A percentile compares a stretch with the other conserved stretches of the same genome.
Conservation (phyloP, 2,329 filamentous ascomycete genomes). For the Coniochaeta sp. region DNA sequence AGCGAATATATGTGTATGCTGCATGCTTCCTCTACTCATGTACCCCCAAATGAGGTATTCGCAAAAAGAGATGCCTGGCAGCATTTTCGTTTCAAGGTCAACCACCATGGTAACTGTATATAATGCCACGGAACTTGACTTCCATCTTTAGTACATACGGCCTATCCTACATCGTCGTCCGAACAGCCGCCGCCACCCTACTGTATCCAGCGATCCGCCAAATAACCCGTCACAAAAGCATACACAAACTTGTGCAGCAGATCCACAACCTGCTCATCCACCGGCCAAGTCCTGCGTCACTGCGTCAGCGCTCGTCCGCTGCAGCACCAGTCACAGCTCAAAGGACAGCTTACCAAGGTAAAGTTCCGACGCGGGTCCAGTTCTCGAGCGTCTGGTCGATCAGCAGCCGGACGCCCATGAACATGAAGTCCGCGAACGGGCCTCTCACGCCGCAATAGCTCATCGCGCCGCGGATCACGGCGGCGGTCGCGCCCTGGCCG, state of each 20-base stretch:
- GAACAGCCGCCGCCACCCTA: too few relatives aligned
- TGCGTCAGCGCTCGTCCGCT: neutral
- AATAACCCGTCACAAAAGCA: conserved; percentile 12
- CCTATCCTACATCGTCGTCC: too few relatives aligned
- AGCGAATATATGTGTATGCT: too few relatives aligned
- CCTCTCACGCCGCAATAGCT: conserved; percentile 10
- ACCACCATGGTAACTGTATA: too few relatives aligned
- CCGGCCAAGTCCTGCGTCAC: conserved; percentile 11
- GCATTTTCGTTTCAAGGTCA: too few relatives aligned
- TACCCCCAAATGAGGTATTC: too few relatives aligned
- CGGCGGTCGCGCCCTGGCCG: conserved; percentile 11
- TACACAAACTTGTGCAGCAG: conserved; percentile 13
- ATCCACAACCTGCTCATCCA: conserved; percentile 12
- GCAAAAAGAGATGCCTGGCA: too few relatives aligned
- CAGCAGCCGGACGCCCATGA: conserved; percentile 10
- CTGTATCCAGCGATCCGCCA: conserved; percentile 10
- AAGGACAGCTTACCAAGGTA: conserved; percentile 8
- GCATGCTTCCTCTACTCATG: too few relatives aligned
- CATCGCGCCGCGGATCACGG: conserved; percentile 9
- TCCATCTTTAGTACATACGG: too few relatives aligned
- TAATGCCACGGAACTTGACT: neutral
- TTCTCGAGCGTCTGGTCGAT: conserved; percentile 16
- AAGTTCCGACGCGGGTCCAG: conserved; percentile 11
- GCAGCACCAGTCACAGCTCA: neutral
- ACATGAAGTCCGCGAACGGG: conserved; percentile 14